phyloP scores from a whole-genome alignment of 768 basidiomycete species.

The Phlebiopsis flavidoalba region DNA sequence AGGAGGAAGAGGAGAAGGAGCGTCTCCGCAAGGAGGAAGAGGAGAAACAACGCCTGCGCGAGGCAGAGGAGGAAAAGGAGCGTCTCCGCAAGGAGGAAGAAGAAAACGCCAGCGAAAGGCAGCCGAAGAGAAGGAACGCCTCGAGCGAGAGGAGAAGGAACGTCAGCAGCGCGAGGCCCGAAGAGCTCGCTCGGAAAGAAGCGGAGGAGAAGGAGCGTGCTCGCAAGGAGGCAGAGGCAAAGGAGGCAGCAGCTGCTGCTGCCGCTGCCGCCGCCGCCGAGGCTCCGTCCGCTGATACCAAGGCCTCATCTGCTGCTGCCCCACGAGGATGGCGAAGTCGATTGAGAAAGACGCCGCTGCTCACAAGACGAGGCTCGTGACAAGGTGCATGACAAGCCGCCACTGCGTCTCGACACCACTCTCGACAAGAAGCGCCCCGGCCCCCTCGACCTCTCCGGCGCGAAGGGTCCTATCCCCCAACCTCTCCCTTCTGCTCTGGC shows the following conservation, averaged over 20 bases:
- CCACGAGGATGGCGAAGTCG: slow-evolving; percentile 43
- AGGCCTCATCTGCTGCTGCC: slow-evolving; percentile 32
- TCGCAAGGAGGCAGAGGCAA: slow-evolving; percentile 26
- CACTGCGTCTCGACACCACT: slow-evolving; percentile 63
- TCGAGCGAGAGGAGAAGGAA: slow-evolving; percentile 34
- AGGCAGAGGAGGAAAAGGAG: slow-evolving; percentile 22
- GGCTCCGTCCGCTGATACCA: slow-evolving; percentile 31
- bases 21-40: slow-evolving; percentile 39
- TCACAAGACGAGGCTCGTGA: slow-evolving; percentile 36
- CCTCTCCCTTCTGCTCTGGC: slow-evolving; percentile 64
- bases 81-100: slow-evolving; percentile 45
- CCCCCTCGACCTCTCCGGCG: slow-evolving; percentile 61
- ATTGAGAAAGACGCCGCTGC: slow-evolving; percentile 26
- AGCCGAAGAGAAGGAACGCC: slow-evolving; percentile 28
- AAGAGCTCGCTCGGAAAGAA: slow-evolving; percentile 15
- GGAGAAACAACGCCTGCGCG: slow-evolving; percentile 15
- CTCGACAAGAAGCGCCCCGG: slow-evolving; percentile 56
- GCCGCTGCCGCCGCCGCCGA: slow-evolving; percentile 17
- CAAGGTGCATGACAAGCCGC: slow-evolving; percentile 43
- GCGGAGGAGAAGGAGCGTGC: slow-evolving; percentile 26
- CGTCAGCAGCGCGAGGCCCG: slow-evolving; percentile 34
- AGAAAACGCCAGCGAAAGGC: slow-evolving; percentile 28
- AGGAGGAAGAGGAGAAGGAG: slow-evolving; percentile 39
- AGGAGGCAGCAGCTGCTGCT: not conserved
- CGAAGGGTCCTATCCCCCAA: slow-evolving; percentile 38